phyloP scores from a whole-genome alignment of 2,329 filamentous ascomycete genomes.

The Ophioceras dolichostomum region DNA sequence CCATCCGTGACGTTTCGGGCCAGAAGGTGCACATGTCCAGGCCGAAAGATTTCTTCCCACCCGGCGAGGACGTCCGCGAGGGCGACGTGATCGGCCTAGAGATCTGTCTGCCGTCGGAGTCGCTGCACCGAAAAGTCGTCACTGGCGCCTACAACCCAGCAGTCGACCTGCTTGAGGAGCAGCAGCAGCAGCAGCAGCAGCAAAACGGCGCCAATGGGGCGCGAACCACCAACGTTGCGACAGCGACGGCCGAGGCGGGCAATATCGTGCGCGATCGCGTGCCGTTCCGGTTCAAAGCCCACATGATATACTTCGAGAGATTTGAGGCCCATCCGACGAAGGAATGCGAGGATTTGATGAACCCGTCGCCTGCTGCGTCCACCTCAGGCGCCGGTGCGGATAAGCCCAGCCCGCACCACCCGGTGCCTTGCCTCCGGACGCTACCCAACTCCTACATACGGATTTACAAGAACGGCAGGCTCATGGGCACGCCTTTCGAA shows the following conservation, averaged over 20 bases:
- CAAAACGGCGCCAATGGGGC: neutral
- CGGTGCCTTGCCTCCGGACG: constrained; percentile 64
- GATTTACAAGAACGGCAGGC: constrained; percentile 83
- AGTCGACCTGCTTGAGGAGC: constrained; percentile 55
- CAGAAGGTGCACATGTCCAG: constrained; percentile 91
- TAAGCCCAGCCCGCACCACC: constrained; percentile 59
- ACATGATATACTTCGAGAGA: constrained; percentile 79
- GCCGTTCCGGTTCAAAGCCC: constrained; percentile 85
- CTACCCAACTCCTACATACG: constrained; percentile 78
- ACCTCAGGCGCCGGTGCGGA: constrained; percentile 30
- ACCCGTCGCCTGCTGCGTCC: constrained; percentile 43
- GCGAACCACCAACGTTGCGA: neutral
- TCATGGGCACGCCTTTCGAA: constrained; percentile 79
- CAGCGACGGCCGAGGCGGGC: constrained; percentile 33
- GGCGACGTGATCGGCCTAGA: constrained; percentile 92
- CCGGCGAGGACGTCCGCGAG: constrained; percentile 67
- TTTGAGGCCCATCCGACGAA: constrained; percentile 82
- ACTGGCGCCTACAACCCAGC: constrained; percentile 79
- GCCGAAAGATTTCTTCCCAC: constrained; percentile 77
- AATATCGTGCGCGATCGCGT: constrained; percentile 94
- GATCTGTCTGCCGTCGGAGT: constrained; percentile 77
- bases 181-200: constrained; percentile 30
- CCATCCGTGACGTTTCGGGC: constrained; percentile 76
- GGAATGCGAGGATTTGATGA: constrained; percentile 76
- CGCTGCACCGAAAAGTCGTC: constrained; percentile 78